phyloP scores from a whole-genome alignment of 2,329 filamentous ascomycete species.

The Cladophialophora bantiana region DNA sequence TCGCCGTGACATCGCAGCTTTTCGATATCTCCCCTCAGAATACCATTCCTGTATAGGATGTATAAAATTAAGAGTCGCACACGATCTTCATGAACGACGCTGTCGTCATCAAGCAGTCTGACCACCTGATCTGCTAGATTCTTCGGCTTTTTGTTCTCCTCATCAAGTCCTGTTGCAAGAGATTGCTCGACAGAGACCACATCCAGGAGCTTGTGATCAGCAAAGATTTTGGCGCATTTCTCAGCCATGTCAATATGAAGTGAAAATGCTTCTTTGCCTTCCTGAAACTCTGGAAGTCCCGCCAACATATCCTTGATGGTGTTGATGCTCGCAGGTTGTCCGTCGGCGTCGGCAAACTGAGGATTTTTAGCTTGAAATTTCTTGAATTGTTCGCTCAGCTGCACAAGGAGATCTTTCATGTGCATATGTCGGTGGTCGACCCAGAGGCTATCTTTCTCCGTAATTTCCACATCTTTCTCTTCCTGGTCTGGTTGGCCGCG shows the following conservation, averaged over 20 bases:
- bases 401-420: slow-evolving; percentile 98
- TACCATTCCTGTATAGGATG: slow-evolving; percentile 82
- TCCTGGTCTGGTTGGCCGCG: slow-evolving; percentile 73
- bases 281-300: slow-evolving; percentile 89
- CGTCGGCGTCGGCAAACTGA: slow-evolving; percentile 80
- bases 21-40: slow-evolving; percentile 82
- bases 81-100: slow-evolving; percentile 74
- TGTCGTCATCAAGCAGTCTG: slow-evolving; percentile 84
- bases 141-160: slow-evolving; percentile 90
- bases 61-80: slow-evolving; percentile 86
- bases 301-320: slow-evolving; percentile 97
- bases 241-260: slow-evolving; percentile 96
- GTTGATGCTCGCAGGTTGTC: slow-evolving; percentile 77
- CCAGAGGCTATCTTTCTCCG: slow-evolving; percentile 93
- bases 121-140: slow-evolving; percentile 86
- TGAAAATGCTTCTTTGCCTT: slow-evolving; percentile 94
- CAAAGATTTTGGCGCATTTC: slow-evolving; percentile 94
- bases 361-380: slow-evolving; percentile 91
- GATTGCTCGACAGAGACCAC: slow-evolving; percentile 89
- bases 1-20: slow-evolving; percentile 84
- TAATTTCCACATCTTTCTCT: slow-evolving; percentile 89
- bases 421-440: slow-evolving; percentile 91
- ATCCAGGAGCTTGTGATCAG: slow-evolving; percentile 82
- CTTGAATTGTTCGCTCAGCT: slow-evolving; percentile 89
- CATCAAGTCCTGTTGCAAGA: slow-evolving; percentile 88